These are phyloP conservation scores for Allomyces macrogynus DNA, from an alignment of 192 early-diverging fungal genomes.

Conservation along the genomic window DNA sequence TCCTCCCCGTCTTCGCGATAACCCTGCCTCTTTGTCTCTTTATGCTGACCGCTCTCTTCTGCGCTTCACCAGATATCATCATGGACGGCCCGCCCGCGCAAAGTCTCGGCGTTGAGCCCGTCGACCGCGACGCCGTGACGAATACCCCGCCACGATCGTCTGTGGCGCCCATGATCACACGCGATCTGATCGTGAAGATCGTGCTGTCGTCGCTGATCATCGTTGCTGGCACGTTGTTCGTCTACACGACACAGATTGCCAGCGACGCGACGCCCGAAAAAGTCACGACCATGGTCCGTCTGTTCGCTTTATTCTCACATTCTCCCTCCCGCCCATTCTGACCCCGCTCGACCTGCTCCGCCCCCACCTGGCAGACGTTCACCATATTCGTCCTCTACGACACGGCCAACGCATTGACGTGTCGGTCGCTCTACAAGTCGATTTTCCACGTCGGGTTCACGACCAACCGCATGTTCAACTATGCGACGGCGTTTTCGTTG, in stretches of 20 bases:
- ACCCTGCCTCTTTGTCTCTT: too few relatives aligned
- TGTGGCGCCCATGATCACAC: conserved; percentile 60
- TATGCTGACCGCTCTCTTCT: neutral
- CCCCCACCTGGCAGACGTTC: conserved; percentile 57
- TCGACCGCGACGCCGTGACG: conserved; percentile 76
- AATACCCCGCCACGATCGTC: conserved; percentile 57
- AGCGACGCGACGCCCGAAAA: conserved; percentile 46
- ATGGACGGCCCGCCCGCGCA: conserved; percentile 98
- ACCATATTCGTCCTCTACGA: conserved; percentile 92
- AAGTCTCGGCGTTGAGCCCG: conserved; percentile 84
- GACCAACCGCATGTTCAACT: conserved; percentile 76
- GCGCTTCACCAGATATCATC: conserved; percentile 52
- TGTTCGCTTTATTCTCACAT: neutral
- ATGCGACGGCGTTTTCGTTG: conserved; percentile 57
- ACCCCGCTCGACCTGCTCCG: too few relatives aligned
- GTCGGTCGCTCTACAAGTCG: conserved; percentile 67
- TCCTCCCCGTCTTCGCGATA: too few relatives aligned
- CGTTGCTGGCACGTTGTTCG: conserved; percentile 62
- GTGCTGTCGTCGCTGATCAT: conserved; percentile 56
- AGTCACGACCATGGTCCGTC: conserved; percentile 73
- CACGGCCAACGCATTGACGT: conserved; percentile 84
- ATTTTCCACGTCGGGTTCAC: conserved; percentile 61
- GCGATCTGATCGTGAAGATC: conserved; percentile 46
- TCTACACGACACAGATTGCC: conserved; percentile 57
- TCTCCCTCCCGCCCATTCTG: neutral